phyloP scores from a whole-genome alignment of 2,329 filamentous ascomycete species.

The Xylaria sp. region DNA sequence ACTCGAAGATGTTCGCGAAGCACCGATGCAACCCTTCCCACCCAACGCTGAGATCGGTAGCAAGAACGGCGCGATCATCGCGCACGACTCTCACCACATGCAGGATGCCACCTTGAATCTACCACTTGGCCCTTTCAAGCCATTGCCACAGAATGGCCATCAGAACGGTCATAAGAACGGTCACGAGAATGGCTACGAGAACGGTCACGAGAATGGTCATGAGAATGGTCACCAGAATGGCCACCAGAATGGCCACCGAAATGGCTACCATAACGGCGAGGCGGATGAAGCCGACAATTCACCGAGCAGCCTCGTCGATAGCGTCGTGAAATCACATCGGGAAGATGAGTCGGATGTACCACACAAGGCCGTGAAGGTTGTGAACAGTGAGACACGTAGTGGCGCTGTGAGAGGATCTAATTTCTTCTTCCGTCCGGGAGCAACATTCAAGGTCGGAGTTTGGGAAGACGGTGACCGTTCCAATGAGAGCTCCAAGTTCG shows the following conservation, averaged over 20 bases:
- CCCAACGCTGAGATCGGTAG: constrained; percentile 42
- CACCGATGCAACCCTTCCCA: constrained; percentile 53
- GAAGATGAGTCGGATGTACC: constrained; percentile 29
- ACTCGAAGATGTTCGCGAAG: constrained; percentile 49
- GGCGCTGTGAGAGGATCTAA: constrained; percentile 32
- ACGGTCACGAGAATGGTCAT: background rate
- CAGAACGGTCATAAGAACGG: no score
- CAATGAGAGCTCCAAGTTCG: constrained; percentile 33
- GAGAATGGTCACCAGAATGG: background rate
- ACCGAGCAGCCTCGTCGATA: background rate
- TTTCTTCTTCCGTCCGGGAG: constrained; percentile 50
- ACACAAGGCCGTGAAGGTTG: constrained; percentile 21
- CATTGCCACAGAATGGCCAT: background rate
- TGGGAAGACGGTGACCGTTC: constrained; percentile 44
- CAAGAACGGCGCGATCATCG: constrained; percentile 42
- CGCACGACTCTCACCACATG: constrained; percentile 13
- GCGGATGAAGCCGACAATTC: background rate
- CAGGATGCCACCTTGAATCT: background rate
- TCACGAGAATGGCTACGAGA: background rate
- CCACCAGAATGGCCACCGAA: background rate
- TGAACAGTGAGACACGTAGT: constrained; percentile 39
- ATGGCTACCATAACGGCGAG: background rate
- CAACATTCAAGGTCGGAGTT: constrained; percentile 45
- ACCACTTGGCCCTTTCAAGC: background rate
- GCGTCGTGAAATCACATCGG: background rate